Conservation (phyloP, 352 stramenopile species). For the Pythium folliculosum region DNA sequence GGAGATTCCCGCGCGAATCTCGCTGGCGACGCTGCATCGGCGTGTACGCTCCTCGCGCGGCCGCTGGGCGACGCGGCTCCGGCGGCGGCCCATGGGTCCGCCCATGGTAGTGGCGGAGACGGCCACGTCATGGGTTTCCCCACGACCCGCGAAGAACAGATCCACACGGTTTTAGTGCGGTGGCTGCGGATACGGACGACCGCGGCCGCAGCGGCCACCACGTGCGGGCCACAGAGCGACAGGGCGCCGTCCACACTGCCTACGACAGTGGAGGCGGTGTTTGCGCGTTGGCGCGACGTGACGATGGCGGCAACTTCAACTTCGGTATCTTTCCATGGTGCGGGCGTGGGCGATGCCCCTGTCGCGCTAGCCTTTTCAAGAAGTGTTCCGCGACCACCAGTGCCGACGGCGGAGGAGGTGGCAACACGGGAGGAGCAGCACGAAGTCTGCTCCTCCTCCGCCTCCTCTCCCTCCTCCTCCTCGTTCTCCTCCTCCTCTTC, state of each 20-base stretch:
- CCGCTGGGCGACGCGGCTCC: constrained; percentile 22
- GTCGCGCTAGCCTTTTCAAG: constrained; percentile 8
- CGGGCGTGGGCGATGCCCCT: not conserved
- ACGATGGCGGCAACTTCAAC: constrained; percentile 27
- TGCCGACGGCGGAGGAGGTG: not conserved
- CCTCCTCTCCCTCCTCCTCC: not conserved
- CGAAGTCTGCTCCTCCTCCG: not conserved
- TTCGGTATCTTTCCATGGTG: constrained; percentile 6
- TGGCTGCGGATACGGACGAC: constrained; percentile 32
- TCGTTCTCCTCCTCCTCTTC: not conserved
- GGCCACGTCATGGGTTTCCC: not conserved
- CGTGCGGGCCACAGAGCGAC: not conserved
- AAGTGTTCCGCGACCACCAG: constrained; percentile 2
- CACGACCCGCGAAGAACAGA: not conserved
- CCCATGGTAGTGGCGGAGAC: too few species aligned
- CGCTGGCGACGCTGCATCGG: not conserved
- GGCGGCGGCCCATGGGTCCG: too few species aligned
- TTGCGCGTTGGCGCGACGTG: constrained; percentile 15
- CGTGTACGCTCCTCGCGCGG: too few species aligned
- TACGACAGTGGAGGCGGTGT: not conserved
- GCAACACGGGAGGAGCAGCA: not conserved
- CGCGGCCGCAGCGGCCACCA: too few species aligned
- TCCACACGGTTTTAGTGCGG: constrained; percentile 24
- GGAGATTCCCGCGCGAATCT: constrained; percentile 26
- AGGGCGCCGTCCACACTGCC: not conserved